Conservation (phyloP, 78 protist genomes). For the Bigelowiella natans region DNA sequence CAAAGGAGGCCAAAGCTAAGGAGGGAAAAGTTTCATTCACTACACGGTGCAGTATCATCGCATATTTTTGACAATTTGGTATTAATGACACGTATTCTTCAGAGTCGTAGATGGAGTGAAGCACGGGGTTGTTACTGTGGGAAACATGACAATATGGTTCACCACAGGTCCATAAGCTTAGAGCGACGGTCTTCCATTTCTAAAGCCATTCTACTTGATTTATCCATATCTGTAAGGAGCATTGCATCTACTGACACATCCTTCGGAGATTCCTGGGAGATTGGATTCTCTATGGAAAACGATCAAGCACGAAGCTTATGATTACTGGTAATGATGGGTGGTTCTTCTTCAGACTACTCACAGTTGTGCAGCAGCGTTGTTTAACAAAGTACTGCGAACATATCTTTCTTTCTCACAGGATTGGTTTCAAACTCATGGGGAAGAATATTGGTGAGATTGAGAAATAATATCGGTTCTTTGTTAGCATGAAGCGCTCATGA, state of each 20-base stretch:
- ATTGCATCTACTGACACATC: background rate
- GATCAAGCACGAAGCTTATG: background rate
- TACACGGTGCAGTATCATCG: background rate
- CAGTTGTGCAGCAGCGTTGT: too few species aligned
- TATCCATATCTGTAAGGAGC: background rate
- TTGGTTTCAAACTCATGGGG: background rate
- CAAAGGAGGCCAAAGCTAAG: background rate
- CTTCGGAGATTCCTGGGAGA: background rate
- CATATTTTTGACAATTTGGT: background rate
- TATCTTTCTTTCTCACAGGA: too few species aligned
- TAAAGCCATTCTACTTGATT: background rate
- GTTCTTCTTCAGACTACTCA: too few species aligned
- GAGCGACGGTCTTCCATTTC: background rate
- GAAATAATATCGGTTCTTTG: too few species aligned
- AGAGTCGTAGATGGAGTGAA: background rate
- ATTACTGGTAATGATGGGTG: too few species aligned
- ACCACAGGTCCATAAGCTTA: background rate
- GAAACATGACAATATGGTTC: background rate
- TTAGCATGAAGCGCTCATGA: too few species aligned
- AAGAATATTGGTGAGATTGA: too few species aligned
- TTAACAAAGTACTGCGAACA: too few species aligned
- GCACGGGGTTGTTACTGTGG: background rate
- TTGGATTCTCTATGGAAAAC: background rate
- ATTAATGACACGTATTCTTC: background rate
- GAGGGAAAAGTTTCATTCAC: background rate